Evolutionary conservation across 305 asterid species (phyloP).

Genomic region (Fraxinus floribunda): DNA sequence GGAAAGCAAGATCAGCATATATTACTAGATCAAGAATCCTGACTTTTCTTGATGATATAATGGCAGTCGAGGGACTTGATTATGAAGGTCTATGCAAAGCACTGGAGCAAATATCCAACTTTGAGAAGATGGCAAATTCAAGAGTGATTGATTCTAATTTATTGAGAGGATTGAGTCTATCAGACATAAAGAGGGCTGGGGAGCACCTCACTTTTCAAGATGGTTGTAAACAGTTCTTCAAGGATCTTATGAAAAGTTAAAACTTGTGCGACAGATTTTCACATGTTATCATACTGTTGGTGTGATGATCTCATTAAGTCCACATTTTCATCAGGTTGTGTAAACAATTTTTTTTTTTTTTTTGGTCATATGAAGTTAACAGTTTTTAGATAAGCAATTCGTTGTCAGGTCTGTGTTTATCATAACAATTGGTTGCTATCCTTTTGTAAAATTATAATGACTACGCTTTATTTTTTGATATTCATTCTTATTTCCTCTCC

Average conservation of each 20-base stretch:
- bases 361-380: not conserved
- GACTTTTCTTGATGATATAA: constrained; percentile 8
- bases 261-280: constrained; percentile 31
- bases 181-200: constrained; percentile 54
- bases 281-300: constrained; percentile 66
- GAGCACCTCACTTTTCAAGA: constrained; percentile 56
- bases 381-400: not conserved
- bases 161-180: constrained; percentile 46
- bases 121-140: constrained; percentile 54
- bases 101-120: constrained; percentile 48
- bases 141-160: constrained; percentile 51
- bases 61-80: constrained; percentile 42
- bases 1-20: not conserved
- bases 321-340: constrained; percentile 49
- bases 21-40: not conserved
- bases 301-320: constrained; percentile 56
- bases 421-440: not conserved
- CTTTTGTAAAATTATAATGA: not conserved
- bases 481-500: constrained; percentile 8
- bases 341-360: not conserved
- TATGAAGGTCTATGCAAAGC: constrained; percentile 56
- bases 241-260: constrained; percentile 34
- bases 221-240: constrained; percentile 52
- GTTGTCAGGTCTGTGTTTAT: not conserved
- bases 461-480: not conserved